Evolutionary conservation across 108 stramenopile genomes (phyloP).

Genomic region (Parietichytrium sp.): DNA sequence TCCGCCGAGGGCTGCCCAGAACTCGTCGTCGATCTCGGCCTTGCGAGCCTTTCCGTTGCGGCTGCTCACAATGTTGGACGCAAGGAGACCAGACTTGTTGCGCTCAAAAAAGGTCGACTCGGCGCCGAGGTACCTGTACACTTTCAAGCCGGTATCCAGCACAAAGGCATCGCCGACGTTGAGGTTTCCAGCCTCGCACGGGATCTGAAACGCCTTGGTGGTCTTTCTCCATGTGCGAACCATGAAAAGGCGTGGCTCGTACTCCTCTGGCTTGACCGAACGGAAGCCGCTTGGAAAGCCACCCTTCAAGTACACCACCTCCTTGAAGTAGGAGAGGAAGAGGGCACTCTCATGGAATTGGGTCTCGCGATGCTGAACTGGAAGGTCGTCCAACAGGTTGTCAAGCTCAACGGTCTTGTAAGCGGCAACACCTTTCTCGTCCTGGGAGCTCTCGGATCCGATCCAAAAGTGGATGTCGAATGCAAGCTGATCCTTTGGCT

Average conservation of each 20-base stretch:
- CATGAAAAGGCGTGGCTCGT: conserved; percentile 56
- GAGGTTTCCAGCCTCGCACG: conserved; percentile 54
- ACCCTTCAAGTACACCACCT: conserved; percentile 72
- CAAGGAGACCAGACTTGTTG: conserved; percentile 64
- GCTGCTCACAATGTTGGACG: conserved; percentile 63
- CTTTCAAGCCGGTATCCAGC: conserved; percentile 70
- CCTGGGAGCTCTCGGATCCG: conserved; percentile 73
- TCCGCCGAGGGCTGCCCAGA: conserved; percentile 79
- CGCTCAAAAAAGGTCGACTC: conserved; percentile 64
- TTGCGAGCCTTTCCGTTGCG: conserved; percentile 57
- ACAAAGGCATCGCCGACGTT: conserved; percentile 84
- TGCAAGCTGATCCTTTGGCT: conserved; percentile 27
- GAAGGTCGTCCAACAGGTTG: conserved; percentile 70
- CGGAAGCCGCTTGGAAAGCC: conserved; percentile 80
- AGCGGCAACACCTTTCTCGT: conserved; percentile 84
- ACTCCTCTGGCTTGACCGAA: conserved; percentile 67
- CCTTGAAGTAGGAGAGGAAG: conserved; percentile 65
- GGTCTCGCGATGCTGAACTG: conserved; percentile 83
- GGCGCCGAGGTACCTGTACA: conserved; percentile 74
- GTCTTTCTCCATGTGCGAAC: conserved; percentile 58
- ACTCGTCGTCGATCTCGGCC: conserved; percentile 60
- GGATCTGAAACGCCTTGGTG: conserved; percentile 67
- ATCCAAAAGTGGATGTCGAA: conserved; percentile 78
- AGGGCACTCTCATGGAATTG: conserved; percentile 72
- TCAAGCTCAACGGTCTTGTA: conserved; percentile 89